These are phyloP conservation scores for Cicer yamashitae DNA, from an alignment of 306 rosid genomes.

Conservation along the genomic window DNA sequence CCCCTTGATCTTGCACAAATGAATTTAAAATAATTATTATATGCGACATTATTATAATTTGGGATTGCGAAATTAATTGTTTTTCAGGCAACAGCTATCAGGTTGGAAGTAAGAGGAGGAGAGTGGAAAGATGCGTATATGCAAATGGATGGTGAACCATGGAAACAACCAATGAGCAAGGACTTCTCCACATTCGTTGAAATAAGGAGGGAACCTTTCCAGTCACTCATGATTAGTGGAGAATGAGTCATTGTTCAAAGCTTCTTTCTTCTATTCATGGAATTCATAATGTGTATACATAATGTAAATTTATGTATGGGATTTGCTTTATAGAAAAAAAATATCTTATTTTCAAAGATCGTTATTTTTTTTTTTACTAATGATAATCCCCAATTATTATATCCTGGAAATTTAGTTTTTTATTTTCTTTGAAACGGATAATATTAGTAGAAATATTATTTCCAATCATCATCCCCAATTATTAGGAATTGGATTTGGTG, in stretches of 20 bases:
- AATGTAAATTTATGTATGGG: constrained; percentile 26
- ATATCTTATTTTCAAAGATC: constrained; percentile 1
- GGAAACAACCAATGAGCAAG: constrained; percentile 84
- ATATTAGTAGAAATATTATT: no score
- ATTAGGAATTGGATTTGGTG: no score
- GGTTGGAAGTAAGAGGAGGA: constrained; percentile 94
- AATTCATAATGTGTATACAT: constrained; percentile 39
- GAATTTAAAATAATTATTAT: not conserved
- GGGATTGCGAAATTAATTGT: constrained; percentile 22
- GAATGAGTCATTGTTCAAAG: constrained; percentile 46
- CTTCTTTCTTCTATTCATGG: constrained; percentile 19
- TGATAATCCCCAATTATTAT: not conserved
- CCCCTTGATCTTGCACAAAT: not conserved
- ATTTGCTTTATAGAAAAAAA: not conserved
- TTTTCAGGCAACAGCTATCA: constrained; percentile 80
- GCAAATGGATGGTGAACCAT: constrained; percentile 99
- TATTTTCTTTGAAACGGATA: not conserved
- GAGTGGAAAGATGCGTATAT: constrained; percentile 82
- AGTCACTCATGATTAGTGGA: constrained; percentile 75
- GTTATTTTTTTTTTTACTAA: not conserved
- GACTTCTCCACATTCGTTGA: constrained; percentile 79
- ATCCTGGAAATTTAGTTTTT: not conserved
- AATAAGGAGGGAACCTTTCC: constrained; percentile 80
- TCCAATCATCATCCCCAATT: no score
- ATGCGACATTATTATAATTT: not conserved